Base-by-base conservation (phyloP, 2,329 filamentous ascomycete species). In the Alternaria sp. region DNA sequence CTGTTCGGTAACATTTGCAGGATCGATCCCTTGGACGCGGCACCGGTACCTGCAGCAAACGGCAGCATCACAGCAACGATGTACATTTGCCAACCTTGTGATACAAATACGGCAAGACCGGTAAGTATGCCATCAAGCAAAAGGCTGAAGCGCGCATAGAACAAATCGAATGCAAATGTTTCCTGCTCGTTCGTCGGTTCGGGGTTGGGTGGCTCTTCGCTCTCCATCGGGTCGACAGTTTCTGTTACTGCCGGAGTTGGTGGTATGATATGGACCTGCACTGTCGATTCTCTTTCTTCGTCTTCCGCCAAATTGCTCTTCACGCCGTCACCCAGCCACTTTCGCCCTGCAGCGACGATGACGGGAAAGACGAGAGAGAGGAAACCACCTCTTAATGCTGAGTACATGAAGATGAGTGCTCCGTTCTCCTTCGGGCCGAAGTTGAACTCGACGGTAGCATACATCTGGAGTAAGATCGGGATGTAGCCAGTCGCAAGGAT, bases 21-120 rank as follows among this genome's bases (percentile, higher is more conserved):
- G 63, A 92, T 91, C n/a, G 90, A 88, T 1, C 90, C 90, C 68
- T 92, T 93, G 1, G 89, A 89, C 0, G 90, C 89, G 0, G 89
- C 86, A 0, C 89, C 90, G 0, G 90, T 90, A 0, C 90, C 90
- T 0, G 90, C 90, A 0, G 88, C 89, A 28, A 92, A 87, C 0
- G 90, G 90, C 0, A 93, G 82, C 1, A 92, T 74, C 25, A 87
- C 85, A 0, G 89, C 89, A 2, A 90, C 86, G 0, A 91, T 77
- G 70, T 91, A 92, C 50, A 92, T 87, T 68, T 93, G 90, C 88
- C 89, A 92, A 2, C 85, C 84, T 51, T 87, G 63, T 0, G 85
- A 87, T 0, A 89, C 88, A 65, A 92, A 89, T 0, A 87, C 86
- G 0, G 89, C 87, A 1, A 88, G 81, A 2, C 86, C 86, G 0